phyloP scores from a whole-genome alignment of 2,329 filamentous ascomycete genomes.

The Aspergillus ochraceoroseus region DNA sequence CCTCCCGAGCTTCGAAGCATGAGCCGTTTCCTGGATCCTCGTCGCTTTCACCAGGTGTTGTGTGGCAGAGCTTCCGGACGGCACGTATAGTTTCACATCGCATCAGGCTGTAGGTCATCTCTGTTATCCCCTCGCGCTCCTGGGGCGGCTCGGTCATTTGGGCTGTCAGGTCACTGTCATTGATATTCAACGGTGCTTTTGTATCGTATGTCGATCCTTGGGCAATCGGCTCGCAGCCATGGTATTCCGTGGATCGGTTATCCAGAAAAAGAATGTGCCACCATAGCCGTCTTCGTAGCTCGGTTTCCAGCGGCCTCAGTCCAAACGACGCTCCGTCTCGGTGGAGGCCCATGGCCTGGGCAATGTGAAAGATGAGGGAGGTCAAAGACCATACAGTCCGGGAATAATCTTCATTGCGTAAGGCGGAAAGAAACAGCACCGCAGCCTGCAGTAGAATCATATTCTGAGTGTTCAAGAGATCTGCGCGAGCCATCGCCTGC shows the following conservation, averaged over 20 bases:
- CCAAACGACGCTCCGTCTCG: slow-evolving; percentile 44
- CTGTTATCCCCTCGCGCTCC: slow-evolving; percentile 47
- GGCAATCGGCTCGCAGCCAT: slow-evolving; percentile 43
- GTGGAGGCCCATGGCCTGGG: slow-evolving; percentile 32
- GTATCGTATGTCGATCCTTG: slow-evolving; percentile 42
- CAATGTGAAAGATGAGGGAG: slow-evolving; percentile 28
- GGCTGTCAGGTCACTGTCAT: slow-evolving; percentile 46
- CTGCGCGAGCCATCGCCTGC: slow-evolving; percentile 55
- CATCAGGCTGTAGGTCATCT: slow-evolving; percentile 48
- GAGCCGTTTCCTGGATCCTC: background rate
- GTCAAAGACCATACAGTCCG: slow-evolving; percentile 30
- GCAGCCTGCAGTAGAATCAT: slow-evolving; percentile 55
- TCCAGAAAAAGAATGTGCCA: slow-evolving; percentile 47
- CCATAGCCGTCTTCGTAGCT: slow-evolving; percentile 49
- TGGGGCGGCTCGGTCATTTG: slow-evolving; percentile 44
- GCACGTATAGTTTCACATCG: slow-evolving; percentile 47
- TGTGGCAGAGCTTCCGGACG: slow-evolving; percentile 32
- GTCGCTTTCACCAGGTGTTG: slow-evolving; percentile 18
- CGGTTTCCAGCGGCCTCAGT: slow-evolving; percentile 43
- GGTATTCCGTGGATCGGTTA: slow-evolving; percentile 43
- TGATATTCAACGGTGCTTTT: slow-evolving; percentile 46
- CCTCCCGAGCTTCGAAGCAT: slow-evolving; percentile 1
- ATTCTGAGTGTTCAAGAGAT: slow-evolving; percentile 56
- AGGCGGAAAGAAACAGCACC: slow-evolving; percentile 53
- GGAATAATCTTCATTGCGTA: slow-evolving; percentile 26